Evolutionary conservation across 306 rosid genomes (phyloP).

Genomic region (Herpetospermum pedunculosum): DNA sequence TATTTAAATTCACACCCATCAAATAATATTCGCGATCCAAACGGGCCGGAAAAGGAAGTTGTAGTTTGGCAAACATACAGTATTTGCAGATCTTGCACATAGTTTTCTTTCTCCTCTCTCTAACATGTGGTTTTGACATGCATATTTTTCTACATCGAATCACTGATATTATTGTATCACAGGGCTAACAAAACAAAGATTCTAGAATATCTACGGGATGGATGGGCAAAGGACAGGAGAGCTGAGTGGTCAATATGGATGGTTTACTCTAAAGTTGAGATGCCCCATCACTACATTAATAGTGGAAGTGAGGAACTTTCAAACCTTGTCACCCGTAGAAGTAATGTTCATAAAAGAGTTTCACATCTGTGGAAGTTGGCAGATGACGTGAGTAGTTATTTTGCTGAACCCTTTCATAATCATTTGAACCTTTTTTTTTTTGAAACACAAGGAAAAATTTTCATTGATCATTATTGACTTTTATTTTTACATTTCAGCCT

Average conservation of each 20-base stretch:
- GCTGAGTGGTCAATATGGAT: slow-evolving; percentile 98
- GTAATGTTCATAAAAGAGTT: slow-evolving; percentile 42
- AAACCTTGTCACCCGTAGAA: slow-evolving; percentile 35
- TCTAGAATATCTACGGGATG: slow-evolving; percentile 46
- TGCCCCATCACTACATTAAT: slow-evolving; percentile 79
- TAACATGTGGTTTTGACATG: background rate
- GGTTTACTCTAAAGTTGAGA: slow-evolving; percentile 83
- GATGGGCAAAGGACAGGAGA: slow-evolving; percentile 70
- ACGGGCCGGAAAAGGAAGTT: background rate
- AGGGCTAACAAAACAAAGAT: slow-evolving; percentile 67
- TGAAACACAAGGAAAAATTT: background rate
- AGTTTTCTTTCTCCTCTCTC: background rate
- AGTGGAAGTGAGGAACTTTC: slow-evolving; percentile 45
- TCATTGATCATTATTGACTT: background rate
- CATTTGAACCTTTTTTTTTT: background rate
- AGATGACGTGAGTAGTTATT: slow-evolving; percentile 59
- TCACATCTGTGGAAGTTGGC: slow-evolving; percentile 49
- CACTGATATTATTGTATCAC: slow-evolving; percentile 16
- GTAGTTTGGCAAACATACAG: background rate
- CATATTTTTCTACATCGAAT: background rate
- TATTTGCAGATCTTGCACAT: background rate
- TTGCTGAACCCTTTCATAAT: background rate
- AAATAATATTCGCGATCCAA: too few relatives aligned
- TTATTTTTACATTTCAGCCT: slow-evolving; percentile 30
- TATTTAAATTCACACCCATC: too few relatives aligned